Evolutionary conservation across 495 filamentous ascomycete species (phyloP), one percentile per base, ranked within the genome.

Genomic region (Trichocladium uniseriatum): DNA sequence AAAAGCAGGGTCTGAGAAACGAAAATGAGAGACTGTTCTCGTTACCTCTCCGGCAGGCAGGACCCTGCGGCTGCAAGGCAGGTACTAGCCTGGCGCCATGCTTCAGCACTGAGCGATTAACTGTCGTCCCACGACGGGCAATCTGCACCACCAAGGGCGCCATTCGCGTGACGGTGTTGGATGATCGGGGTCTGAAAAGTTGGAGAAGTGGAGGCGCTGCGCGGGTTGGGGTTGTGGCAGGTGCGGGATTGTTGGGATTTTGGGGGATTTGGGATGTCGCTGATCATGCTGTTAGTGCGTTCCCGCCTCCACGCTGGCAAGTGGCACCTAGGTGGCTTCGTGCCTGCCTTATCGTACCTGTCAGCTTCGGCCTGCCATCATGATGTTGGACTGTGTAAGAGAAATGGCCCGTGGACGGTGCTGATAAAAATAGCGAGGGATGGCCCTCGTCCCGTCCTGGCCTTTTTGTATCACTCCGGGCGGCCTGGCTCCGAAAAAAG

Each of bases 121-220:
- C 35, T 15, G 45, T 48, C 38, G 53, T 37, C 44, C 39, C 49
- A 41, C 53, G 45, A 15, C 53, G 48, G 41, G 53, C 44, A 44
- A 52, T 9, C 21, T 48, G 53, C 44, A 43, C 28, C 45, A 52
- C 20, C 11, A 49, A 47, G 40, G 53, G 44, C 31, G 53, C 53
- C 53, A 56, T 32, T 32, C 5, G 31, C 31, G 31, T 32, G 5
- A 32, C 2, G 13, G 31, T 32, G 13, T 11, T 32, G 31, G 9
- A 5, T 29, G 22, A 13, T 11, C 21, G 21, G 20, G 22, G 22
- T 43, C 28, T 27, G 14, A 6, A 6, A 27, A 29, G 11, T n/a
- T 40, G 15, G 41, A 34, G 32, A 38, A 38, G 49, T 47, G 44
- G 44, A 47, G 44, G 11, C 5, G 3, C 6, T 34, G n/a, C 24